Evolutionary conservation across 2,329 filamentous ascomycete genomes (phyloP).

Genomic region (Colletotrichum plurivorum): DNA sequence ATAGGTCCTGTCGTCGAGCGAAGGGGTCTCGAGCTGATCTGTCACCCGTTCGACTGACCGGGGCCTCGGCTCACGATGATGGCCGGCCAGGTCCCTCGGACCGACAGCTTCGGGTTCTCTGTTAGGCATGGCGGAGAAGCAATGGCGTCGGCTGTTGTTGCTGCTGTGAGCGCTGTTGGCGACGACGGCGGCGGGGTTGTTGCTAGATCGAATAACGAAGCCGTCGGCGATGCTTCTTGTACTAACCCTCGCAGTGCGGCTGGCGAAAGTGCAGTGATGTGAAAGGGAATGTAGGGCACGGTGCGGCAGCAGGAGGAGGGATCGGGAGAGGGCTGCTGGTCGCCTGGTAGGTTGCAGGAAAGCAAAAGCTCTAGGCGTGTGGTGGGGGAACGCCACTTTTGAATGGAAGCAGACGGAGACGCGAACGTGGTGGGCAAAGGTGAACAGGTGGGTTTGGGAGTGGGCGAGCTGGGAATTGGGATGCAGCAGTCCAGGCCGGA

Average conservation of each 20-base stretch:
- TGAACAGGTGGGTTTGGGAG: slow-evolving; percentile 5
- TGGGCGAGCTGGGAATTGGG: slow-evolving; percentile 1
- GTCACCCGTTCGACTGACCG: slow-evolving; percentile 64
- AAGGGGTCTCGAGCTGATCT: slow-evolving; percentile 84
- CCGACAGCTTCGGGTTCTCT: slow-evolving; percentile 41
- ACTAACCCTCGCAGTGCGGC: slow-evolving; percentile 8
- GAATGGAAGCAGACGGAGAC: slow-evolving; percentile 27
- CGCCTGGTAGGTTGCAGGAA: slow-evolving; percentile 28
- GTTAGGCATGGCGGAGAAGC: slow-evolving; percentile 41
- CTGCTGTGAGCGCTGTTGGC: too few relatives aligned
- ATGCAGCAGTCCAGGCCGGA: slow-evolving; percentile 10
- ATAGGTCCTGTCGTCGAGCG: slow-evolving; percentile 88
- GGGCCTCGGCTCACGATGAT: slow-evolving; percentile 48
- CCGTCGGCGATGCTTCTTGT: neutral
- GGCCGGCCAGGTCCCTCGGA: slow-evolving; percentile 37
- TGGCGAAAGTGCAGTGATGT: slow-evolving; percentile 4
- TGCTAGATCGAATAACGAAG: neutral
- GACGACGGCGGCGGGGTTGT: neutral
- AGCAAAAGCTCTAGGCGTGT: slow-evolving; percentile 22
- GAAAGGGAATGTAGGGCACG: slow-evolving; percentile 26
- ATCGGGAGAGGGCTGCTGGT: slow-evolving; percentile 32
- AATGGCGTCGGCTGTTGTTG: slow-evolving; percentile 10
- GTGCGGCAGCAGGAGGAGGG: slow-evolving; percentile 33
- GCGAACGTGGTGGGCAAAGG: slow-evolving; percentile 17
- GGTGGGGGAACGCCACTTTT: slow-evolving; percentile 40